Percentiles rank a stretch among this genome's conserved stretches.
Evolutionary conservation across 768 basidiomycete genomes (phyloP).

Genomic region (Amanita pallidorosea): DNA sequence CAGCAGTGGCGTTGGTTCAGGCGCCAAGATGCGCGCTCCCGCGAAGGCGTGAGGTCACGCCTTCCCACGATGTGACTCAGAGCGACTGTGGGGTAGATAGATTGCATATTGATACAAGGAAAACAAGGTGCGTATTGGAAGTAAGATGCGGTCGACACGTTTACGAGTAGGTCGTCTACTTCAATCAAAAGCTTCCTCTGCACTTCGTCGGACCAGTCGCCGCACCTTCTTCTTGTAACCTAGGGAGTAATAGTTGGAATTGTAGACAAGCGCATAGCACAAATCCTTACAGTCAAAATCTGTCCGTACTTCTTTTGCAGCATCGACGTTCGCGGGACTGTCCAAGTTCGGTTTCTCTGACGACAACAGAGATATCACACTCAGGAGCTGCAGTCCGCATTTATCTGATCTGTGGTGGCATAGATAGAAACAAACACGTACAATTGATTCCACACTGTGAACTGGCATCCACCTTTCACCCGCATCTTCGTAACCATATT

Average conservation of each 20-base stretch:
- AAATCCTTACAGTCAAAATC: constrained; percentile 41
- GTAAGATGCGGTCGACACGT: constrained; percentile 4
- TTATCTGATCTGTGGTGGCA: constrained; percentile 5
- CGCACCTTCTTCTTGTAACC: constrained; percentile 96
- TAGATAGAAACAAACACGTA: constrained; percentile 26
- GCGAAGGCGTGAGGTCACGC: background rate
- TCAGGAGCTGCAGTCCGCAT: constrained; percentile 56
- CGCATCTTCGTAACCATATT: constrained; percentile 95
- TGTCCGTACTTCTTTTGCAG: constrained; percentile 77
- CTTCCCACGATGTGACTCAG: background rate
- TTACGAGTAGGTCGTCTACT: constrained; percentile 2
- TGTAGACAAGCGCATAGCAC: background rate
- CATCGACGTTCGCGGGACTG: constrained; percentile 94
- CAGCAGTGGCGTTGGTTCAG: background rate
- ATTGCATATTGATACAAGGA: background rate
- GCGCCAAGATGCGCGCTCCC: background rate
- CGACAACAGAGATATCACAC: constrained; percentile 92
- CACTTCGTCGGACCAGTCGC: constrained; percentile 73
- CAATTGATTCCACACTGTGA: constrained; percentile 94
- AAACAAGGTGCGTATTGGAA: constrained; percentile 7
- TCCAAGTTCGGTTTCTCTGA: constrained; percentile 86
- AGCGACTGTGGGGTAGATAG: background rate
- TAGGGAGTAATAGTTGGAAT: constrained; percentile 18
- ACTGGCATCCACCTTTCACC: constrained; percentile 98
- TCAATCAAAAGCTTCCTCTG: constrained; percentile 82